A percentile compares a stretch with the other conserved stretches of the same genome.
Evolutionary conservation across 768 basidiomycete species (phyloP).

Genomic region (Termitomyces sp.): DNA sequence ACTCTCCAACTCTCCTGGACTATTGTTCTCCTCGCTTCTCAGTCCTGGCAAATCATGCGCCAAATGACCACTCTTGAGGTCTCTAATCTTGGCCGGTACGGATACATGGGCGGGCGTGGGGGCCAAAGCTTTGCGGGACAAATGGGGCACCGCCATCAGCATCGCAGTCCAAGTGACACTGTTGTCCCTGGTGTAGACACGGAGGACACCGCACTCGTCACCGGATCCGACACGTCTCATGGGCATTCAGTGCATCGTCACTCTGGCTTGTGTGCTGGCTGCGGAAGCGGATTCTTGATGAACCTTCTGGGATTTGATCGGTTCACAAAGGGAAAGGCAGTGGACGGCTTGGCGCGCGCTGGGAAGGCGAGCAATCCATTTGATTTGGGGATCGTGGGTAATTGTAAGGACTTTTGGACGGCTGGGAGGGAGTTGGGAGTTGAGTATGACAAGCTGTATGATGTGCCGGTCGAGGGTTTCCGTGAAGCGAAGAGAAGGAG

Average conservation of each 20-base stretch:
- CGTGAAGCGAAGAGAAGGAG: constrained; percentile 60
- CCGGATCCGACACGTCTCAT: constrained; percentile 16
- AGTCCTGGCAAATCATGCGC: constrained; percentile 87
- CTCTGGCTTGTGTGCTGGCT: constrained; percentile 33
- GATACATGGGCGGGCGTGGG: constrained; percentile 93
- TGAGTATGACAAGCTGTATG: constrained; percentile 85
- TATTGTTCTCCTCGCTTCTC: constrained; percentile 73
- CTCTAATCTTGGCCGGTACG: constrained; percentile 89
- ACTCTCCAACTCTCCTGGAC: constrained; percentile 97
- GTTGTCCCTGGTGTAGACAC: constrained; percentile 40
- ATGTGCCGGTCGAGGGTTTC: constrained; percentile 85
- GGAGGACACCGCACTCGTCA: constrained; percentile 38
- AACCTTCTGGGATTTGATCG: constrained; percentile 90
- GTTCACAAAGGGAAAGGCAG: constrained; percentile 88
- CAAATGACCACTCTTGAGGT: constrained; percentile 98
- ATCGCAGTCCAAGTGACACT: constrained; percentile 13
- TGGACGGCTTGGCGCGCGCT: constrained; percentile 76
- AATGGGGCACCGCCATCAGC: constrained; percentile 69
- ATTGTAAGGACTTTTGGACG: constrained; percentile 95
- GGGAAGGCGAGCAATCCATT: constrained; percentile 85
- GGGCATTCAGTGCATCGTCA: constrained; percentile 38
- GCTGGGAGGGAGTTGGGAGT: constrained; percentile 81
- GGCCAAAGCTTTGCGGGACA: constrained; percentile 61
- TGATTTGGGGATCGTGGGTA: constrained; percentile 69
- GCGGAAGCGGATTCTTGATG: constrained; percentile 70